phyloP scores from a whole-genome alignment of 352 stramenopile species.

The Phytophthora kernoviae region DNA sequence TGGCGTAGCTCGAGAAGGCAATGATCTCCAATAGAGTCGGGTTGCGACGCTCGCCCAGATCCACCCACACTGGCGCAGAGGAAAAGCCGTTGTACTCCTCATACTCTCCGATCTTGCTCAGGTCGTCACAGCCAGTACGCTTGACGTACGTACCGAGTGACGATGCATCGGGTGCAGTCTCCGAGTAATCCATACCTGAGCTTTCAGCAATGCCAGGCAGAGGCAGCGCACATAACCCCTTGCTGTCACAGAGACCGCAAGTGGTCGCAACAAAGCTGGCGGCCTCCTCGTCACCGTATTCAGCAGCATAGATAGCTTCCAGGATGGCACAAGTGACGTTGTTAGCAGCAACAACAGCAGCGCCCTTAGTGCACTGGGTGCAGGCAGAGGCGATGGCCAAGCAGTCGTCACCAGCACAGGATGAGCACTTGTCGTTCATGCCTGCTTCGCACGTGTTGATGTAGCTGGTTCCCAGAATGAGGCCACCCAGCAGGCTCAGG shows the following conservation, averaged over 20 bases:
- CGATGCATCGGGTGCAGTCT: conserved; percentile 33
- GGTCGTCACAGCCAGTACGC: conserved; percentile 72
- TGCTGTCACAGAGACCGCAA: conserved; percentile 46
- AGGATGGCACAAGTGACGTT: conserved; percentile 45
- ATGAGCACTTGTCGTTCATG: conserved; percentile 51
- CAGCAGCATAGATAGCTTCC: conserved; percentile 46
- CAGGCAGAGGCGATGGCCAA: conserved; percentile 40
- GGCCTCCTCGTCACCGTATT: conserved; percentile 44
- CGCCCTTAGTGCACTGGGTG: conserved; percentile 42
- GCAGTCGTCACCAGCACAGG: conserved; percentile 42
- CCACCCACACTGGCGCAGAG: conserved; percentile 51
- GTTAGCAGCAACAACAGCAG: conserved; percentile 47
- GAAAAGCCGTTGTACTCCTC: conserved; percentile 65
- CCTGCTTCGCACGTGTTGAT: conserved; percentile 44
- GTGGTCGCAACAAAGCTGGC: conserved; percentile 40
- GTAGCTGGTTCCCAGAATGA: conserved; percentile 64
- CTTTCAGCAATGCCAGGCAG: conserved; percentile 59
- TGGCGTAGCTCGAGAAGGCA: conserved; percentile 56
- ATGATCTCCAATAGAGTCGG: conserved; percentile 65
- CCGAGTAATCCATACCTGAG: conserved; percentile 66
- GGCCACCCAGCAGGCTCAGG: conserved; percentile 68
- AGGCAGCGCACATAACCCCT: conserved; percentile 64
- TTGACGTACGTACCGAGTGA: conserved; percentile 54
- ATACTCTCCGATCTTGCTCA: conserved; percentile 61
- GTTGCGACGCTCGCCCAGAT: conserved; percentile 57